A percentile compares a stretch with the other conserved stretches of the same genome.
Conservation (phyloP, 169 alveolate genomes). For the Cytauxzoon felis region DNA sequence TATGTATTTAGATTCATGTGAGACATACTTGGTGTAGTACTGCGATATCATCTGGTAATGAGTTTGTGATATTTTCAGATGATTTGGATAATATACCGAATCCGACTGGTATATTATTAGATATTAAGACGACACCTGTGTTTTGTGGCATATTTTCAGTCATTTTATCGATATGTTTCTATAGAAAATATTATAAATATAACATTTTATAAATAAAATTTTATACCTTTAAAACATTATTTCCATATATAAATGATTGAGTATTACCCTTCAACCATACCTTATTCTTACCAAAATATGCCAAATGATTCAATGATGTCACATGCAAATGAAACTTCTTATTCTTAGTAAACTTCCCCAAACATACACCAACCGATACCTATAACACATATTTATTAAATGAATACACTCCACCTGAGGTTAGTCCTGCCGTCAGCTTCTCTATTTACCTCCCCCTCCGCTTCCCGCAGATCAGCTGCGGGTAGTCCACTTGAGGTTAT, state of each 20-base stretch:
- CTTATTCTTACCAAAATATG: conserved; percentile 57
- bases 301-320: conserved; percentile 59
- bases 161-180: conserved; percentile 61
- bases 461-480: too few relatives aligned
- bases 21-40: conserved; percentile 54
- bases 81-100: conserved; percentile 64
- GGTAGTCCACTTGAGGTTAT: too few relatives aligned
- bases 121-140: conserved; percentile 62
- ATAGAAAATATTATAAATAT: background rate
- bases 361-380: conserved; percentile 65
- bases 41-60: conserved; percentile 65
- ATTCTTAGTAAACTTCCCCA: conserved; percentile 62
- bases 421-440: too few relatives aligned
- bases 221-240: conserved; percentile 54
- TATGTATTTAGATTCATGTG: too few relatives aligned
- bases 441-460: too few relatives aligned
- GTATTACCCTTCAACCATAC: conserved; percentile 59
- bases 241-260: conserved; percentile 59
- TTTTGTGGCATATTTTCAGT: conserved; percentile 54
- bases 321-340: conserved; percentile 52
- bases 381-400: background rate
- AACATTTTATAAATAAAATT: background rate
- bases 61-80: conserved; percentile 37
- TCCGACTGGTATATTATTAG: conserved; percentile 60
- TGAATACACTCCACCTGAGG: too few relatives aligned